Percentiles rank a stretch among this genome's conserved stretches.
Conservation (phyloP, 305 asterid genomes). For the Fraxinus sp. region DNA sequence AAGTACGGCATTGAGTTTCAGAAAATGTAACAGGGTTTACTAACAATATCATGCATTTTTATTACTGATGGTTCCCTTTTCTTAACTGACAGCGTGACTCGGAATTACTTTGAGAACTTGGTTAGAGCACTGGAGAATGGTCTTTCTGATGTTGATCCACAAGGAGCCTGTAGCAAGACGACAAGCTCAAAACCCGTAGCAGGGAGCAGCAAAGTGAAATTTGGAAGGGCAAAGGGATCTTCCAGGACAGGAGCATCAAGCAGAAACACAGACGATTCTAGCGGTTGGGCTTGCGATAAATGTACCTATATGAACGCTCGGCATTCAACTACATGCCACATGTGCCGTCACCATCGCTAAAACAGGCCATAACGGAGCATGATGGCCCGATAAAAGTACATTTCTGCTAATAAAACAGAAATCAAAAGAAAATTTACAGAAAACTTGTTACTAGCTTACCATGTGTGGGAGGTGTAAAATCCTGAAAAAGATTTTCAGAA, state of each 20-base stretch:
- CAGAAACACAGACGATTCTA: slow-evolving; percentile 43
- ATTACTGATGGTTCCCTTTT: background rate
- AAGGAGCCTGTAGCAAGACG: slow-evolving; percentile 46
- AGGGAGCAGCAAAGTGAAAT: slow-evolving; percentile 72
- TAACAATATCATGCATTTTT: background rate
- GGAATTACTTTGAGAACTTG: slow-evolving; percentile 43
- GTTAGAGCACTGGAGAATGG: slow-evolving; percentile 53
- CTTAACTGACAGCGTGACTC: slow-evolving; percentile 54
- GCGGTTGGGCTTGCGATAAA: slow-evolving; percentile 56
- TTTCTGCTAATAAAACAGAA: background rate
- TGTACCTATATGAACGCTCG: slow-evolving; percentile 48
- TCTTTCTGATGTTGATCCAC: slow-evolving; percentile 61
- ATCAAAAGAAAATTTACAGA: background rate
- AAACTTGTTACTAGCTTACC: background rate
- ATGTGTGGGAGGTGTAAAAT: background rate
- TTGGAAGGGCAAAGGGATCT: slow-evolving; percentile 57
- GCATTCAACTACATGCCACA: slow-evolving; percentile 49
- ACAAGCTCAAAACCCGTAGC: slow-evolving; percentile 43
- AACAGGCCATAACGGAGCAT: background rate
- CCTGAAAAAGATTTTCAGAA: background rate
- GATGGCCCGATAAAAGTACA: background rate
- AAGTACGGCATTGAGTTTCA: background rate
- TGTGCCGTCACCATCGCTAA: slow-evolving; percentile 55
- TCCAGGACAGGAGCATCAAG: slow-evolving; percentile 32
- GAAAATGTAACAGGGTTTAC: background rate